A percentile compares a stretch with the other conserved stretches of the same genome.
phyloP scores from a whole-genome alignment of 2,329 filamentous ascomycete genomes.

The Apiospora kogelbergensis region DNA sequence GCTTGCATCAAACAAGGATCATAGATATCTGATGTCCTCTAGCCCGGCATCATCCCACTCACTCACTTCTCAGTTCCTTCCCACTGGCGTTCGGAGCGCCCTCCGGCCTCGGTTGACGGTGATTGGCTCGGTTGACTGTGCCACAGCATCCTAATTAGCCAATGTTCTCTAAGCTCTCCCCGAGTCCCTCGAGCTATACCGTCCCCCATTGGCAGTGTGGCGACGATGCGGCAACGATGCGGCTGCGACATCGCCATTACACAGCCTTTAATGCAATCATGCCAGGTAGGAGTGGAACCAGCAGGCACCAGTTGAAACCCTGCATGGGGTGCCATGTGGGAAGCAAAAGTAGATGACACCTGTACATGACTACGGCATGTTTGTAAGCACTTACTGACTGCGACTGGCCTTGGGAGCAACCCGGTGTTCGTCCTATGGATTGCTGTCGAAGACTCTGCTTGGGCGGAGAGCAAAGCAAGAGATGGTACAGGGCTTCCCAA shows the following conservation, averaged over 20 bases:
- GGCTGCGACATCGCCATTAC: background rate
- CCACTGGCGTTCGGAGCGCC: background rate
- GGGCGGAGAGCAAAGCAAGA: background rate
- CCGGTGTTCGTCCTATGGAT: background rate
- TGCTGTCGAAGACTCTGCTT: background rate
- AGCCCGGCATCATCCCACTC: background rate
- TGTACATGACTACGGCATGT: background rate
- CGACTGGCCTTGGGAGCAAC: background rate
- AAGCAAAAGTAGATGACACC: background rate
- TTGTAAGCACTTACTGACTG: background rate
- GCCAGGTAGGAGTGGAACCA: background rate
- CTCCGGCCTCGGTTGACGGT: background rate
- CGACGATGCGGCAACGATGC: no score
- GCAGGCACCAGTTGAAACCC: background rate
- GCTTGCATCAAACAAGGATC: background rate
- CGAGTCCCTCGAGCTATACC: background rate
- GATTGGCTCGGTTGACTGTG: background rate
- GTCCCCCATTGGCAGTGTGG: background rate
- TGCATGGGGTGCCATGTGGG: background rate
- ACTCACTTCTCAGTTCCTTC: background rate
- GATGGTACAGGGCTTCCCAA: background rate
- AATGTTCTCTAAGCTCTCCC: background rate
- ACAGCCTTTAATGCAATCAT: background rate
- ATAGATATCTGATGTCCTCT: background rate
- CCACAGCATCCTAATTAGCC: background rate